Evolutionary conservation across 108 stramenopile species (phyloP).

Genomic region (Phaeodactylum tricornutum): DNA sequence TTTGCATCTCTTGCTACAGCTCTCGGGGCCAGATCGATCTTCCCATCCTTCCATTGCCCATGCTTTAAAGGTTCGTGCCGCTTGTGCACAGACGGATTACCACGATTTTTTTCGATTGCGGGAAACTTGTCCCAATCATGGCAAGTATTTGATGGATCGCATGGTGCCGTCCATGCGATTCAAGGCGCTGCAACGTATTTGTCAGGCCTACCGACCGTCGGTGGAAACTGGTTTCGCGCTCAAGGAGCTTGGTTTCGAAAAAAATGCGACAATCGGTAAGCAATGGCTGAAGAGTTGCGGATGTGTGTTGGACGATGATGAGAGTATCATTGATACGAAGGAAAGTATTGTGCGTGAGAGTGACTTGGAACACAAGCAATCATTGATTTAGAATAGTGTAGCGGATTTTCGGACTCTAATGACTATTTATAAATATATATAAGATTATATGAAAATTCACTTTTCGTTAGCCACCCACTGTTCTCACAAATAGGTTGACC

Average conservation of each 20-base stretch:
- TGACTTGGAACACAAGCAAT: conserved; percentile 6
- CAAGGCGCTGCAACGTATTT: conserved; percentile 42
- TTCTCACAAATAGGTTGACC: conserved; percentile 1
- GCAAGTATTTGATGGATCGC: conserved; percentile 45
- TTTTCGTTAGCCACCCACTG: neutral
- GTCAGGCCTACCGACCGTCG: conserved; percentile 58
- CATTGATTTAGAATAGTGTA: too few species aligned
- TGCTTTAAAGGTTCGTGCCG: conserved; percentile 60
- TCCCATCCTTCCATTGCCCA: conserved; percentile 45
- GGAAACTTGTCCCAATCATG: conserved; percentile 38
- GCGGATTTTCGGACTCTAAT: too few species aligned
- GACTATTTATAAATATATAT: too few species aligned
- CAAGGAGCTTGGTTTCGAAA: conserved; percentile 50
- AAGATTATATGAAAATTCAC: too few species aligned
- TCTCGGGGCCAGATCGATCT: conserved; percentile 27
- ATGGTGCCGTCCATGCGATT: conserved; percentile 56
- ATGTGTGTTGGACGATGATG: conserved; percentile 1
- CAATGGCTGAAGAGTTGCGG: conserved; percentile 5
- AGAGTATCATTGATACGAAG: neutral
- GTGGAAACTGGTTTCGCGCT: conserved; percentile 29
- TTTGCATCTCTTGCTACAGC: conserved; percentile 47
- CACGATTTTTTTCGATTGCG: conserved; percentile 50
- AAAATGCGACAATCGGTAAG: neutral
- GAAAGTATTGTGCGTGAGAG: conserved; percentile 2
- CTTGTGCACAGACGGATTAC: conserved; percentile 55